These are phyloP conservation scores for Calonectria naviculata DNA, from an alignment of 2,329 filamentous ascomycete genomes.

Conservation along the genomic window DNA sequence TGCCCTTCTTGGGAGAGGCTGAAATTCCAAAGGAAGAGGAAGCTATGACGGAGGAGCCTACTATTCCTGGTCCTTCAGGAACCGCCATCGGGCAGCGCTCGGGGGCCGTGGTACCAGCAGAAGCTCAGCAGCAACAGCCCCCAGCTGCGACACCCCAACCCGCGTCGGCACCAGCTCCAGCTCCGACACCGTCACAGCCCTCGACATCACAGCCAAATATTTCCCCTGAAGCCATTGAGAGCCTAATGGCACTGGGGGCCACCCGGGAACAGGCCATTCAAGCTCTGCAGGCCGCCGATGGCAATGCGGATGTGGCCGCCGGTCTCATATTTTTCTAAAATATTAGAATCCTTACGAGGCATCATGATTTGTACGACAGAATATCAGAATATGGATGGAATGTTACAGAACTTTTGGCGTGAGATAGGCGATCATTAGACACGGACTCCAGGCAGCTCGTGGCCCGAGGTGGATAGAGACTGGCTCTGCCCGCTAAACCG, in stretches of 20 bases:
- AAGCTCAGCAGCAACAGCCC: slow-evolving; percentile 34
- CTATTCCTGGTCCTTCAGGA: slow-evolving; percentile 86
- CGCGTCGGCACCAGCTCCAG: slow-evolving; percentile 40
- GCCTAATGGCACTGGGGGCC: slow-evolving; percentile 82
- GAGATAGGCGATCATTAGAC: slow-evolving; percentile 37
- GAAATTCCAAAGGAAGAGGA: slow-evolving; percentile 92
- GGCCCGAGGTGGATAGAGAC: slow-evolving; percentile 33
- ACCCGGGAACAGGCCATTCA: slow-evolving; percentile 80
- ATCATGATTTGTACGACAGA: slow-evolving; percentile 25
- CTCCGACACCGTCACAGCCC: slow-evolving; percentile 40
- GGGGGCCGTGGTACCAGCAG: slow-evolving; percentile 71
- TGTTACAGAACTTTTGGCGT: slow-evolving; percentile 20
- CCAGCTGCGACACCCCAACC: slow-evolving; percentile 35
- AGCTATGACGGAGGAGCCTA: slow-evolving; percentile 83
- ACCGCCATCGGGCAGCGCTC: slow-evolving; percentile 87
- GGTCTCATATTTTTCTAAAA: slow-evolving; percentile 72
- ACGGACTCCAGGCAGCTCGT: slow-evolving; percentile 19
- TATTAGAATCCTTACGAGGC: slow-evolving; percentile 16
- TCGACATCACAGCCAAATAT: slow-evolving; percentile 47
- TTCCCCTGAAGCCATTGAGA: slow-evolving; percentile 76
- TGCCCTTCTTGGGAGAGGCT: slow-evolving; percentile 90
- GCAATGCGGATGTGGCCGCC: slow-evolving; percentile 90
- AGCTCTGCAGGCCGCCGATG: slow-evolving; percentile 83
- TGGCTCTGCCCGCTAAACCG: slow-evolving; percentile 21
- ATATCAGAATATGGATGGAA: slow-evolving; percentile 13